Percentiles rank a stretch among this genome's conserved stretches.
Evolutionary conservation across 768 basidiomycete species (phyloP).

Genomic region (Pleurotus giganteus): DNA sequence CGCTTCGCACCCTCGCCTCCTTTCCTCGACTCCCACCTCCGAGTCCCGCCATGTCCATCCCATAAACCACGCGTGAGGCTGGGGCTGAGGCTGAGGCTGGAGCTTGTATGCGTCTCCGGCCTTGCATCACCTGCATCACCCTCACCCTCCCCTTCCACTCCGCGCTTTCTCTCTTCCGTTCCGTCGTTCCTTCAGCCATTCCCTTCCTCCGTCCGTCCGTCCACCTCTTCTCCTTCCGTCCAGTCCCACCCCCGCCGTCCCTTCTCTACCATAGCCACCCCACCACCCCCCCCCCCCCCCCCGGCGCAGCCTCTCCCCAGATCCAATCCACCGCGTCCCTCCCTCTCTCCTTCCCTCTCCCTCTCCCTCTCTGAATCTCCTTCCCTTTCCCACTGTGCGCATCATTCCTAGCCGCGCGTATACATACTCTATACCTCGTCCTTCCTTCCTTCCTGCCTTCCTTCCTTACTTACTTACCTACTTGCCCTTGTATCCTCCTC

Average conservation of each 20-base stretch:
- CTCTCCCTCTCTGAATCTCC: constrained; percentile 10
- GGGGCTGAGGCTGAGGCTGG: too few species aligned
- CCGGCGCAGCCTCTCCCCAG: background rate
- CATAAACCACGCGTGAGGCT: too few species aligned
- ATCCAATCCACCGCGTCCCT: background rate
- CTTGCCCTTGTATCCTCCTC: background rate
- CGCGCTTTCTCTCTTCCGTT: too few species aligned
- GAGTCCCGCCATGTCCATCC: too few species aligned
- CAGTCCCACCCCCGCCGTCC: background rate
- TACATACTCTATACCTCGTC: background rate
- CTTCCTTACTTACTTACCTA: background rate
- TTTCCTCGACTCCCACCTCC: too few species aligned
- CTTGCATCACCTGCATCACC: too few species aligned
- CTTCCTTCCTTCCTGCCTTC: background rate
- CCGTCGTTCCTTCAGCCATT: constrained; percentile 13
- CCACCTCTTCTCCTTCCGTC: background rate
- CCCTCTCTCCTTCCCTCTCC: constrained; percentile 5
- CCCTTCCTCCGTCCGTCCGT: background rate
- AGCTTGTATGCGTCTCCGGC: too few species aligned
- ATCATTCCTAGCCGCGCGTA: background rate
- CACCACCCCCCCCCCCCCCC: background rate
- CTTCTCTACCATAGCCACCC: background rate
- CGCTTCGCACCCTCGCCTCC: too few species aligned
- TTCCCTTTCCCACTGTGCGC: constrained; percentile 13
- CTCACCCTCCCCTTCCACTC: too few species aligned